A percentile compares a stretch with the other conserved stretches of the same genome.
phyloP scores from a whole-genome alignment of 2,329 filamentous ascomycete species.

The Herpotrichia juniperi region DNA sequence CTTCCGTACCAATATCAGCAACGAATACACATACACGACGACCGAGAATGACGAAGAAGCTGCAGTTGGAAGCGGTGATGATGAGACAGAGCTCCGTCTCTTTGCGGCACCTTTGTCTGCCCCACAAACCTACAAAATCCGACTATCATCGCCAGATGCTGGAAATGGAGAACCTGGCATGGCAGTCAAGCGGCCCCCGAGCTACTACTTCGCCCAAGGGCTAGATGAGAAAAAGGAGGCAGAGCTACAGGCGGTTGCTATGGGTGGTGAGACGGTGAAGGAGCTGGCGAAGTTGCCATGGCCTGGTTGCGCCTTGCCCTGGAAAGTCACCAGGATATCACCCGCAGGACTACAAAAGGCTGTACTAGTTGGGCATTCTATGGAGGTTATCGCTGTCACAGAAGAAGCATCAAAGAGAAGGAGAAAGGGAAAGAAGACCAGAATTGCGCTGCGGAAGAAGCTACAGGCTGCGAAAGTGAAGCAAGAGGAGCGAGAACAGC shows the following conservation, averaged over 20 bases:
- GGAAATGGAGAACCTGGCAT: slow-evolving; percentile 33
- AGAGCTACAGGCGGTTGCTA: slow-evolving; percentile 31
- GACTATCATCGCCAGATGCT: slow-evolving; percentile 37
- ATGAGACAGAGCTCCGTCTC: slow-evolving; percentile 42
- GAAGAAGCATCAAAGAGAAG: slow-evolving; percentile 31
- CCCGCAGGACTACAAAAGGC: slow-evolving; percentile 35
- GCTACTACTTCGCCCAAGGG: slow-evolving; percentile 43
- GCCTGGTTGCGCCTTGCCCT: slow-evolving; percentile 43
- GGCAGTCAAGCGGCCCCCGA: slow-evolving; percentile 33
- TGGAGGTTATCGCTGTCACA: slow-evolving; percentile 23
- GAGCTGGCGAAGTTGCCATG: slow-evolving; percentile 37
- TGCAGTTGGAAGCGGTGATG: slow-evolving; percentile 23
- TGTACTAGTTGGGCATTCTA: slow-evolving; percentile 37
- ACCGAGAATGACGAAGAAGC: slow-evolving; percentile 7
- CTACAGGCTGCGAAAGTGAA: slow-evolving; percentile 31
- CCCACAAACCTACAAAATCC: slow-evolving; percentile 34
- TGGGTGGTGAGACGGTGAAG: slow-evolving; percentile 34
- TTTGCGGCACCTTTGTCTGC: slow-evolving; percentile 35
- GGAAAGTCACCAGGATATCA: slow-evolving; percentile 40
- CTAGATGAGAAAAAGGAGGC: slow-evolving; percentile 26
- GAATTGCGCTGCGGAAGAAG: slow-evolving; percentile 43
- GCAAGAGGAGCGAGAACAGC: slow-evolving; percentile 26
- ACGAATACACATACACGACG: slow-evolving; percentile 32
- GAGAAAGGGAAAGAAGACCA: slow-evolving; percentile 42
- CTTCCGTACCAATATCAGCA: slow-evolving; percentile 29